phyloP scores from a whole-genome alignment of 2,329 filamentous ascomycete genomes.

The Cladosporium sp. region DNA sequence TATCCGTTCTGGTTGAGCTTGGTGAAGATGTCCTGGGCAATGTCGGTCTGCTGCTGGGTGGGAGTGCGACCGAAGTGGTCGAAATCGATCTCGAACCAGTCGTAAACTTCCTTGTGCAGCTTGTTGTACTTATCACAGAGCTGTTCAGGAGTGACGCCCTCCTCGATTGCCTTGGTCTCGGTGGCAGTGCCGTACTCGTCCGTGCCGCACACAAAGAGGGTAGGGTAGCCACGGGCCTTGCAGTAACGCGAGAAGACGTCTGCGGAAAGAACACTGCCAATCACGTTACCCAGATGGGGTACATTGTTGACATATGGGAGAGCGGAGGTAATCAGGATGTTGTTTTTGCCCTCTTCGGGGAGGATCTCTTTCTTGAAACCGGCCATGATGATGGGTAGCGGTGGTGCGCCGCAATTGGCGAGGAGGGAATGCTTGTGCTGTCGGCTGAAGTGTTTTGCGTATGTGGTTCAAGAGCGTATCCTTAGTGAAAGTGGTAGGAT shows the following conservation, averaged over 20 bases:
- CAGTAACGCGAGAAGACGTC: slow-evolving; percentile 73
- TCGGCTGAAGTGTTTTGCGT: neutral
- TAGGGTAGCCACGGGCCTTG: slow-evolving; percentile 73
- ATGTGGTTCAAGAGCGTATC: too few species aligned
- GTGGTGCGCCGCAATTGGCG: neutral
- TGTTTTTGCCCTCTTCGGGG: slow-evolving; percentile 61
- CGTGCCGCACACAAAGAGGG: slow-evolving; percentile 80
- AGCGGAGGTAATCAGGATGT: slow-evolving; percentile 88
- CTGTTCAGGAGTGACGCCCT: slow-evolving; percentile 73
- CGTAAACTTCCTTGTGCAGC: slow-evolving; percentile 85
- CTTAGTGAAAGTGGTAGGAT: too few species aligned
- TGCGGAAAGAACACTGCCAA: slow-evolving; percentile 79
- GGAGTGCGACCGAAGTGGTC: slow-evolving; percentile 94
- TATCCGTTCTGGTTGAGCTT: slow-evolving; percentile 86
- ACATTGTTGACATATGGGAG: slow-evolving; percentile 74
- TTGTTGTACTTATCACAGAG: slow-evolving; percentile 91
- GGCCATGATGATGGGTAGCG: slow-evolving; percentile 6
- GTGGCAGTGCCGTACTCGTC: slow-evolving; percentile 97
- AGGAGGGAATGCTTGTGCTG: neutral
- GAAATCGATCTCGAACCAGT: slow-evolving; percentile 94
- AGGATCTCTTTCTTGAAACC: slow-evolving; percentile 35
- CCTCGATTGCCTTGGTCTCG: slow-evolving; percentile 91
- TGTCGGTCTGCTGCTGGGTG: slow-evolving; percentile 82
- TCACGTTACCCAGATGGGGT: slow-evolving; percentile 78
- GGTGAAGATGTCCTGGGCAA: slow-evolving; percentile 85